Base-by-base conservation (phyloP, 352 stramenopile species). In the Phytophthora macrochlamydospora region DNA sequence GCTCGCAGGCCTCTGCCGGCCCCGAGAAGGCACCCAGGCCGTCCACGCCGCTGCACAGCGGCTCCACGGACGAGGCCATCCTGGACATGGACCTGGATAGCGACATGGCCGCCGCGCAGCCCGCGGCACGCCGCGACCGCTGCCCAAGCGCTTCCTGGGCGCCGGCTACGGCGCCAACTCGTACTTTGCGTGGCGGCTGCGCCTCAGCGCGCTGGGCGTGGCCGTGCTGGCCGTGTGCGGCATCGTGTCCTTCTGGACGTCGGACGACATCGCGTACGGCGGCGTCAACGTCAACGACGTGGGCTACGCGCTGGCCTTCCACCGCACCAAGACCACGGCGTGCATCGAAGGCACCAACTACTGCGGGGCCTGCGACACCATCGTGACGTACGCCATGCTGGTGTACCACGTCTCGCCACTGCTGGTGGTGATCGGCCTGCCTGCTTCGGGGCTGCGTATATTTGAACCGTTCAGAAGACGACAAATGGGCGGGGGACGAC, bases 111-210 rank as follows among this genome's bases (percentile, higher is more conserved):
- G 50, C 56, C 5, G 57, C 50, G 1, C 42, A 40, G 8, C 69
- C 4, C 83, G 62, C 7, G 76, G 83, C 24, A 53, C 67, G 24
- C 71, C 80, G 13, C 75, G 72, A 35, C 45, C 64, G 40, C 64
- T 91, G 32, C 80, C 85, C 13, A 57, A 51, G 30, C 62, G 67
- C 28, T 84, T 88, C 43, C 70, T 91, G 24, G 72, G 75, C 11
- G 18, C 72, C 2, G 79, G 78, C 8, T 93, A 88, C 66, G 76
- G 76, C 3, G 59, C 59, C 38, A 95, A 95, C 65, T 93, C 87
- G 75, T 95, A 92, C 67, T 95, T 95, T 71, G 86, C 80, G 18
- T 76, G 85, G 63, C 74, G 83, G 0, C 67, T 95, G 50, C 75
- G 76, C 29, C 61, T 81, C 59, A 75, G 69, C 40, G 81, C 78